These are phyloP conservation scores for Cryptococcus sp. DNA, from an alignment of 1,284 basidiomycete species.

Conservation along the genomic window DNA sequence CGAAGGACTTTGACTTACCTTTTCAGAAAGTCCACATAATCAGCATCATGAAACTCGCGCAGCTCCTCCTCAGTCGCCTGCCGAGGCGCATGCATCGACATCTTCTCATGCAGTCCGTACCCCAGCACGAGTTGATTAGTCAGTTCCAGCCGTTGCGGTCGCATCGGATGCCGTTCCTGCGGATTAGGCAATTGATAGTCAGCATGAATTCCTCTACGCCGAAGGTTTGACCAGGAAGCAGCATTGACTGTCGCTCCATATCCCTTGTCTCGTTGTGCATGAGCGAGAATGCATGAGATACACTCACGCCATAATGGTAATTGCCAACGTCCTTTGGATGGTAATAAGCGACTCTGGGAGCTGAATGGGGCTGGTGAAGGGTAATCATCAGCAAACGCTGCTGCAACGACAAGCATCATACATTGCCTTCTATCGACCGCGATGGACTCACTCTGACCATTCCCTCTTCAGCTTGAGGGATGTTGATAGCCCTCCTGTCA, in stretches of 20 bases:
- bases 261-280: too few species aligned
- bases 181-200: slow-evolving; percentile 1
- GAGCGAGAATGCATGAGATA: not conserved
- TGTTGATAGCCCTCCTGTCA: slow-evolving; percentile 41
- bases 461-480: slow-evolving; percentile 43
- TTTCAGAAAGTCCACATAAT: slow-evolving; percentile 93
- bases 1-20: slow-evolving; percentile 61
- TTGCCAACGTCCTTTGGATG: slow-evolving; percentile 91
- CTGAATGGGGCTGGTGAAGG: slow-evolving; percentile 69
- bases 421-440: too few species aligned
- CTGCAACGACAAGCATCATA: too few species aligned
- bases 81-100: slow-evolving; percentile 89
- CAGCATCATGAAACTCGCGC: slow-evolving; percentile 83
- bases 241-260: too few species aligned
- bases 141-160: slow-evolving; percentile 89
- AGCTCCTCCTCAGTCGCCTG: slow-evolving; percentile 88
- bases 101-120: slow-evolving; percentile 94
- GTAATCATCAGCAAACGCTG: too few species aligned
- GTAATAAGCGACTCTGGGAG: slow-evolving; percentile 91
- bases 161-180: slow-evolving; percentile 97
- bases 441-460: slow-evolving; percentile 40
- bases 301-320: slow-evolving; percentile 87
- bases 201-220: slow-evolving; percentile 12
- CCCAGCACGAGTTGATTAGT: slow-evolving; percentile 95
- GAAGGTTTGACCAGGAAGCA: too few species aligned